Evolutionary conservation across 805 yeast species (phyloP).

Genomic region (Osmozyma mogii): DNA sequence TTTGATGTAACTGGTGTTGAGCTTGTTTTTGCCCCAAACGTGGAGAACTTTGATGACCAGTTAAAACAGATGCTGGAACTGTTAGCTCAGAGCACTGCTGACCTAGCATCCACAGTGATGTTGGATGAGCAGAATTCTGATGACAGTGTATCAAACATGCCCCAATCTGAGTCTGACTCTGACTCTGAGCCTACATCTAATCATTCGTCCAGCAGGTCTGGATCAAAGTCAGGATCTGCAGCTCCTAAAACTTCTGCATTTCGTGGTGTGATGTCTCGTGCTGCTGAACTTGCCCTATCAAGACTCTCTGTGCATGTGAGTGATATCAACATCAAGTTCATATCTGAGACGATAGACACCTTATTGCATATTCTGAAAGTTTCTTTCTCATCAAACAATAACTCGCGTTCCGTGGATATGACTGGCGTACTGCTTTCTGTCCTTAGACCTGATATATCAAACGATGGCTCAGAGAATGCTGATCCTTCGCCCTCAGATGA

Average conservation of each 20-base stretch:
- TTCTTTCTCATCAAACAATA: conserved; percentile 35
- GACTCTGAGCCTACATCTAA: conserved; percentile 4
- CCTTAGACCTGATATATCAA: conserved; percentile 29
- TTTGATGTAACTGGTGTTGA: conserved; percentile 51
- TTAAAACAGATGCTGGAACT: conserved; percentile 35
- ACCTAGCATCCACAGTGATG: conserved; percentile 56
- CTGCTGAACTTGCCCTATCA: conserved; percentile 61
- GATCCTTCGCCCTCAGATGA: no score
- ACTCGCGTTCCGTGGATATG: conserved; percentile 34
- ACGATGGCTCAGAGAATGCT: background rate
- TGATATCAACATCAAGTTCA: conserved; percentile 39
- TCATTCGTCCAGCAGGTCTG: conserved; percentile 4
- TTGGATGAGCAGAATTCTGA: conserved; percentile 12
- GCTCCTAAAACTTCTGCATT: conserved; percentile 32
- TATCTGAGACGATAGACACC: conserved; percentile 37
- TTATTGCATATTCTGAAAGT: conserved; percentile 24
- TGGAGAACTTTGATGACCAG: conserved; percentile 20
- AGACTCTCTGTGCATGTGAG: conserved; percentile 45
- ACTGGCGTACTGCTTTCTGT: conserved; percentile 33
- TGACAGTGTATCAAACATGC: background rate
- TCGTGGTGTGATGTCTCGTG: conserved; percentile 52
- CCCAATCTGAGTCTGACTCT: background rate
- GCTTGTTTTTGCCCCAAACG: conserved; percentile 30
- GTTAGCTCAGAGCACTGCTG: conserved; percentile 66
- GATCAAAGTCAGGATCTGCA: conserved; percentile 12